Percentiles rank a stretch among this genome's conserved stretches.
phyloP scores from a whole-genome alignment of 108 stramenopile species.

The Bacterosira constricta region DNA sequence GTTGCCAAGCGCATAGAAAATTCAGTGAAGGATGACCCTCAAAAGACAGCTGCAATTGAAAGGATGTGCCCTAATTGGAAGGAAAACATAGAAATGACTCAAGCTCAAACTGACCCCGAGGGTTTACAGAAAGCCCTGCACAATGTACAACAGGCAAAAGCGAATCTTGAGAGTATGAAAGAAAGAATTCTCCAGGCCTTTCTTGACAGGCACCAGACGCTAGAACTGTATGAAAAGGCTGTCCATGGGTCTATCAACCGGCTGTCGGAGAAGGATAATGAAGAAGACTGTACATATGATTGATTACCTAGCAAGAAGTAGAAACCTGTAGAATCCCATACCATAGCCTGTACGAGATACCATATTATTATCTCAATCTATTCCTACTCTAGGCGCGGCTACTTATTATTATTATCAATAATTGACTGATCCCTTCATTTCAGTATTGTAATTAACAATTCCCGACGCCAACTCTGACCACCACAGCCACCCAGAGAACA shows the following conservation, averaged over 20 bases:
- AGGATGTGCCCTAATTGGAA: conserved; percentile 31
- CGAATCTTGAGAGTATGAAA: conserved; percentile 23
- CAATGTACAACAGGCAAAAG: conserved; percentile 13
- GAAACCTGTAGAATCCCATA: too few relatives aligned
- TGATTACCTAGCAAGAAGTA: too few relatives aligned
- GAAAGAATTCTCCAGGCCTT: conserved; percentile 35
- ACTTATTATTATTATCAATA: too few relatives aligned
- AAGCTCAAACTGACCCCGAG: conserved; percentile 22
- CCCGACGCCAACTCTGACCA: too few relatives aligned
- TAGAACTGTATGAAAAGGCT: conserved; percentile 37
- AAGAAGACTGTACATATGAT: too few relatives aligned
- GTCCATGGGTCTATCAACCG: conserved; percentile 20
- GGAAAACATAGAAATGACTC: conserved; percentile 31
- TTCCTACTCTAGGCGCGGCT: too few relatives aligned
- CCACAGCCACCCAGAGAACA: too few relatives aligned
- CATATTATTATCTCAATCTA: too few relatives aligned
- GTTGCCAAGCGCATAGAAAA: conserved; percentile 19
- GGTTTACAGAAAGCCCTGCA: conserved; percentile 14
- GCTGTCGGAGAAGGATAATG: background rate
- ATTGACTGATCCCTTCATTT: too few relatives aligned
- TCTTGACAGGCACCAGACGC: conserved; percentile 24
- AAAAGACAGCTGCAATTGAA: conserved; percentile 24
- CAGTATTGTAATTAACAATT: too few relatives aligned
- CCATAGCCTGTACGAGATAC: too few relatives aligned
- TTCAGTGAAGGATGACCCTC: conserved; percentile 4